Base-by-base conservation (phyloP, 2,329 filamentous ascomycete species). In the Thermoascus crustaceus region DNA sequence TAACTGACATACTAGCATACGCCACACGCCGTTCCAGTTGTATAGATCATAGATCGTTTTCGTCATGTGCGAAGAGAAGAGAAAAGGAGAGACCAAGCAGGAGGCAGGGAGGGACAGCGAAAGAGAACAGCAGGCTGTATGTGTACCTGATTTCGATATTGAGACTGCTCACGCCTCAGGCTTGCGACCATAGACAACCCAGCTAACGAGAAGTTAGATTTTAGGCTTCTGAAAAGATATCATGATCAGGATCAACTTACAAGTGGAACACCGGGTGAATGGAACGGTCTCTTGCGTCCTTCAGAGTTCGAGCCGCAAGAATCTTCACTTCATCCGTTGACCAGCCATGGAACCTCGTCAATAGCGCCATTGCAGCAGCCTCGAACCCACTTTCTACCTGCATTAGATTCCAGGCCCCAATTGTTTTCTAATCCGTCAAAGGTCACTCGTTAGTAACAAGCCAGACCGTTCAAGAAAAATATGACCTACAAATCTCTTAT, bases 231-330 rank as follows among this genome's bases (percentile, higher is more conserved):
- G 2, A 29, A 16, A 11, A 7, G 17, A 11, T 4, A 3, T 5
- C 11, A 29, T 11, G 24, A n/a, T n/a, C n/a, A n/a, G 10, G 22
- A 16, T 35, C 5, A 16, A 35, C 33, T 35, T 11, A 35, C 33
- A 30, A 35, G 24, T 35, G 11, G 10, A 21, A 23, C 7, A 35
- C 7, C 5, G 10, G 8, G 11, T 35, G 33, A 13, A 35, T 35
- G n/a, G 16, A n/a, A 4, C 13, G 25, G 7, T 30, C 30, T 11
- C 11, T 30, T 20, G 24, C 14, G 9, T 35, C 33, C 9, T 11
- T 30, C 9, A 5, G 4, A 6, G 24, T 18, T 18, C 30, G 11
- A 14, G 16, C n/a, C 4, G 7, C 16, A 3, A 35, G 24, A 4
- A 29, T 23, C 5, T n/a, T 4, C 8, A 29, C 25, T 13, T 35